These are phyloP conservation scores for Leccinum variicolor DNA, from an alignment of 768 basidiomycete genomes.

Conservation along the genomic window DNA sequence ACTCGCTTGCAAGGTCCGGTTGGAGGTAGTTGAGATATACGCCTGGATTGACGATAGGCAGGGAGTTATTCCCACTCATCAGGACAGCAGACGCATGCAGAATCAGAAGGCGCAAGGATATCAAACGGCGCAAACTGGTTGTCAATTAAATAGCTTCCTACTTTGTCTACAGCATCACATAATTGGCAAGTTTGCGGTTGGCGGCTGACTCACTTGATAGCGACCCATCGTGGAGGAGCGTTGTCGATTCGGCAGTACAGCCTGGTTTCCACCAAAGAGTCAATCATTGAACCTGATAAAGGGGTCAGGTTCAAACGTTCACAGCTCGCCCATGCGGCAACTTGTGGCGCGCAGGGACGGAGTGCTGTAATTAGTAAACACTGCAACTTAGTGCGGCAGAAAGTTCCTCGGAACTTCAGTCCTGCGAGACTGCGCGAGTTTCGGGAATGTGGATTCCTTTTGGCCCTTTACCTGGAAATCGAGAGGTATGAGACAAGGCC, in stretches of 20 bases:
- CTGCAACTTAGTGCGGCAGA: neutral
- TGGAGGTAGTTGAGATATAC: conserved; percentile 27
- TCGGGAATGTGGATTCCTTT: neutral
- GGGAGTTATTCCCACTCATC: conserved; percentile 5
- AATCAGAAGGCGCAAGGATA: neutral
- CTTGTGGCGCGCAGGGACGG: neutral
- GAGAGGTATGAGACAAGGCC: neutral
- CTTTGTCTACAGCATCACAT: neutral
- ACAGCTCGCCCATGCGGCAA: neutral
- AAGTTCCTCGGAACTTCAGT: neutral
- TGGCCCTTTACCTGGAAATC: neutral
- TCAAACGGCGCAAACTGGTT: neutral
- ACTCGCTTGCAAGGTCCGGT: conserved; percentile 17
- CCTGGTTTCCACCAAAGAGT: neutral
- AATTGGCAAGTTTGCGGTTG: neutral
- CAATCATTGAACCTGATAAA: neutral
- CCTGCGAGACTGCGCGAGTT: neutral
- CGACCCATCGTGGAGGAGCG: neutral
- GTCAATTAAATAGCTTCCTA: neutral
- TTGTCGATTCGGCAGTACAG: neutral
- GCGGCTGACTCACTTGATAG: neutral
- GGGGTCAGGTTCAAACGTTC: neutral
- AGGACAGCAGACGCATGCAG: neutral
- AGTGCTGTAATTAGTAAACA: neutral
- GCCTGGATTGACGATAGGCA: conserved; percentile 17